phyloP scores from a whole-genome alignment of 2,329 filamentous ascomycete genomes.

The Mollisiaceae sp. region DNA sequence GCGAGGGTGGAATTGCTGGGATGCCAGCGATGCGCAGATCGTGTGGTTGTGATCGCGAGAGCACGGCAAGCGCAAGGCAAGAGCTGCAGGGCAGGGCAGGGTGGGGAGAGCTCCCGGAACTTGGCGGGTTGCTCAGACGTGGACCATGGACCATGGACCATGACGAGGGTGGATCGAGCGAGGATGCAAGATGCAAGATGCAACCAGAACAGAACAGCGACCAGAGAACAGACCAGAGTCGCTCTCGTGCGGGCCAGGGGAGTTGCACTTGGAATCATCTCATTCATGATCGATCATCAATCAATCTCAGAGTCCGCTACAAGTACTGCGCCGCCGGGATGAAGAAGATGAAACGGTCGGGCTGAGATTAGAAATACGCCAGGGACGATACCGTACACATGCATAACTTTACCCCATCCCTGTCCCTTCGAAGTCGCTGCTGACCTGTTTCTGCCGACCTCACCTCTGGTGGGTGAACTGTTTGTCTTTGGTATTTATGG shows the following conservation, averaged over 20 bases:
- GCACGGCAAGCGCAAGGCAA: not conserved
- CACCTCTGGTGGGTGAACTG: not conserved
- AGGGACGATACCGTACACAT: conserved; percentile 9
- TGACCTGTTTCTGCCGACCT: not conserved
- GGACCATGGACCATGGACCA: too few relatives aligned
- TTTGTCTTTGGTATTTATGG: conserved; percentile 16
- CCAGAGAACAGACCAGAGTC: not conserved
- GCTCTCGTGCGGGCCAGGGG: not conserved
- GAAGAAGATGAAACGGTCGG: conserved; percentile 23
- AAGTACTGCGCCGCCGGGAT: conserved; percentile 20
- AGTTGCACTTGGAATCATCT: not conserved
- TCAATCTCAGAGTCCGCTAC: not conserved
- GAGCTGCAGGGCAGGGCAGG: too few relatives aligned
- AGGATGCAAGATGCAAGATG: too few relatives aligned
- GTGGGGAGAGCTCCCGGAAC: too few relatives aligned
- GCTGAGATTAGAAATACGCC: conserved; percentile 14
- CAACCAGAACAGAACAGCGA: too few relatives aligned
- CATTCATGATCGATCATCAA: not conserved
- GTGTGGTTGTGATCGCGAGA: not conserved
- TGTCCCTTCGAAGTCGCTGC: conserved; percentile 1
- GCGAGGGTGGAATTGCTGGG: not conserved
- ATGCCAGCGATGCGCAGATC: not conserved
- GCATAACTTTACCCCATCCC: conserved; percentile 10
- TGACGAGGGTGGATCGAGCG: too few relatives aligned
- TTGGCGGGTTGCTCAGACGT: too few relatives aligned